Evolutionary conservation across 2,329 filamentous ascomycete genomes (phyloP).

Genomic region (Coleophoma cylindrospora): DNA sequence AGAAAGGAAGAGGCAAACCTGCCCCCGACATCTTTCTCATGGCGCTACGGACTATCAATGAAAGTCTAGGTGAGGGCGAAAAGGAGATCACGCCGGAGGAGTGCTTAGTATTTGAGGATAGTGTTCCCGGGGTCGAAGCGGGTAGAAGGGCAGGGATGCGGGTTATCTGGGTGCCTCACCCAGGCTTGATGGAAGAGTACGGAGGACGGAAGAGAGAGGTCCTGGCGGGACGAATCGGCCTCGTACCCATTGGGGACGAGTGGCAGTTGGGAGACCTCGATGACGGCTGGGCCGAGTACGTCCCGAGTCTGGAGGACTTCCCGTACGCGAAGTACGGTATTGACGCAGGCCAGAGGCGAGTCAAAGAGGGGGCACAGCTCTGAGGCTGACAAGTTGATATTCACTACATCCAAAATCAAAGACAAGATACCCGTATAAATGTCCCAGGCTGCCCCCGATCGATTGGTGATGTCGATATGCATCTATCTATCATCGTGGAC

Average conservation of each 20-base stretch:
- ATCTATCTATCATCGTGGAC: no score
- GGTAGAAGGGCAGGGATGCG: slow-evolving; percentile 91
- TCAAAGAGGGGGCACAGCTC: no score
- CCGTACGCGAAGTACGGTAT: slow-evolving; percentile 29
- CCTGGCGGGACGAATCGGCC: slow-evolving; percentile 55
- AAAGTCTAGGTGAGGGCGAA: slow-evolving; percentile 57
- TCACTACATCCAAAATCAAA: no score
- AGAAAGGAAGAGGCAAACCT: slow-evolving; percentile 81
- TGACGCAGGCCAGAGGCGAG: not conserved
- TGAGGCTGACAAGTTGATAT: no score
- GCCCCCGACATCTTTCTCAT: slow-evolving; percentile 91
- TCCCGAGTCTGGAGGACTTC: slow-evolving; percentile 31
- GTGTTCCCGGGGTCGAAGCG: slow-evolving; percentile 86
- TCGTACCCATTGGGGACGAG: slow-evolving; percentile 35
- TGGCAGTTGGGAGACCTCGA: slow-evolving; percentile 38
- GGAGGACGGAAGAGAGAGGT: slow-evolving; percentile 72
- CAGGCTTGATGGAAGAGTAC: slow-evolving; percentile 70
- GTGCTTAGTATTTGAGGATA: slow-evolving; percentile 95
- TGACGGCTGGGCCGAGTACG: slow-evolving; percentile 32
- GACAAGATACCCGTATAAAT: no score
- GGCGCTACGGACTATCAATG: slow-evolving; percentile 80
- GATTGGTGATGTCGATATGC: no score
- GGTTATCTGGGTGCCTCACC: slow-evolving; percentile 87
- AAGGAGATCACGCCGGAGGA: slow-evolving; percentile 71
- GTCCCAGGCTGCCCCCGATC: no score